Base-by-base conservation (phyloP, 495 filamentous ascomycete genomes). In the Podospora australis region DNA sequence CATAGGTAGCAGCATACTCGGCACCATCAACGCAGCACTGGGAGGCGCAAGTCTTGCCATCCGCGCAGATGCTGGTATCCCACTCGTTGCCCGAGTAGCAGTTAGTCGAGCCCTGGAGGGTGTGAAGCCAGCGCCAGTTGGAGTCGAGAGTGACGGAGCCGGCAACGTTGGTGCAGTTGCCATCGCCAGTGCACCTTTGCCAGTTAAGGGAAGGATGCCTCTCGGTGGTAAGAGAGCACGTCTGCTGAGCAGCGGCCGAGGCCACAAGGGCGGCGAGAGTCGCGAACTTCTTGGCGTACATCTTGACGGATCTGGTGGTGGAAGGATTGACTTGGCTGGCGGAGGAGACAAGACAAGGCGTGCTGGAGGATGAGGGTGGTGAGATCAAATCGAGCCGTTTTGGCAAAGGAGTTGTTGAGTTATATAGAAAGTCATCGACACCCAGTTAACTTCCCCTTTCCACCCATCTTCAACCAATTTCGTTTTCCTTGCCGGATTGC, bases 151-250 rank as follows among this genome's bases (percentile, higher is more conserved):
- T 70, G 42, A 76, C 55, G 45, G 68, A 60, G 29, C 54, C 68
- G 50, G 60, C 53, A 38, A 65, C 60, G 39, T 42, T 56, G 42
- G 60, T 62, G 69, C 79, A 83, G 54, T 56, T 70, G 42, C 78
- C 79, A 29, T 60, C 58, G 41, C 63, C 55, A 17, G 70, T 70
- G 65, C 79, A 84, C 46, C 70, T 75, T 53, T 73, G 67, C 79
- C 79, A 82, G 57, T 53, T 68, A 49, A 84, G 54, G 46, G 70
- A 60, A 32, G 81, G 81, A 55, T 81, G 79, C 14, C 65, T 73
- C 66, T 84, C 82, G 8, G 72, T 43, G 17, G 68, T 70, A 54
- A 71, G 49, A n/a, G 66, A 75, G 65, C 80, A 80, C 42, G 70
- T 73, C 61, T 80, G 70, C 67, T 86, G 82, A 52, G 68, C 71